These are phyloP conservation scores for Starmerella khaoyaiensis DNA, from an alignment of 805 yeast species.

Conservation along the genomic window DNA sequence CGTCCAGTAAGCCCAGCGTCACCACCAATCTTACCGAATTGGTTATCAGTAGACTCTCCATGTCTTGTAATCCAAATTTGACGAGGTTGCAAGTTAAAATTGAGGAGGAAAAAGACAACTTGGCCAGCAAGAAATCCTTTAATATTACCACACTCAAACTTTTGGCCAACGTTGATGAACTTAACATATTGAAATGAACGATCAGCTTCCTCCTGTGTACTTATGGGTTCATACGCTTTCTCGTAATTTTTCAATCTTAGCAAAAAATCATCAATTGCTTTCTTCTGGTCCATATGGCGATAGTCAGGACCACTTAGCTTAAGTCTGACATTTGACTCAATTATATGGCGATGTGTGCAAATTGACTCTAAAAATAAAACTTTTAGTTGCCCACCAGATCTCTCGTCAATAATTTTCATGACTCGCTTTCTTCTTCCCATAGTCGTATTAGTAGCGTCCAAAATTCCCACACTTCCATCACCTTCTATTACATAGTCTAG, in stretches of 20 bases:
- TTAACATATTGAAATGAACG: conserved; percentile 71
- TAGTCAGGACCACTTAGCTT: conserved; percentile 92
- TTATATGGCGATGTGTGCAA: conserved; percentile 65
- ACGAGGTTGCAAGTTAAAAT: conserved; percentile 76
- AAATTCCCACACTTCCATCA: conserved; percentile 80
- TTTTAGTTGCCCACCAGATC: conserved; percentile 39
- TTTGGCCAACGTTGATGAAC: conserved; percentile 92
- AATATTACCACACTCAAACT: conserved; percentile 82
- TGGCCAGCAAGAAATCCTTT: conserved; percentile 85
- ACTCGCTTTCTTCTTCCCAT: conserved; percentile 54
- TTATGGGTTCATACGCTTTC: conserved; percentile 80
- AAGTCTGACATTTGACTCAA: conserved; percentile 71
- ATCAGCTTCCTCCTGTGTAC: conserved; percentile 53
- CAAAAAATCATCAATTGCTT: conserved; percentile 70
- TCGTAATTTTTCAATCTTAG: conserved; percentile 73
- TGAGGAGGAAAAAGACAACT: conserved; percentile 75
- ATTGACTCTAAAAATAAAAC: conserved; percentile 77
- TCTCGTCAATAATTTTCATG: conserved; percentile 31
- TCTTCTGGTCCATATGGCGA: conserved; percentile 64
- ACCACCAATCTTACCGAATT: conserved; percentile 81
- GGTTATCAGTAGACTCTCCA: conserved; percentile 83
- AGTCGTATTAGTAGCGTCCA: conserved; percentile 89
- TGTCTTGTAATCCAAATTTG: conserved; percentile 93
- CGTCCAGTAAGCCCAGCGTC: conserved; percentile 69
- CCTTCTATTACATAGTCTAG: conserved; percentile 69